A percentile compares a stretch with the other conserved stretches of the same genome.
These are phyloP conservation scores for Abrus precatorius DNA, from an alignment of 306 rosid genomes.

Conservation along the genomic window DNA sequence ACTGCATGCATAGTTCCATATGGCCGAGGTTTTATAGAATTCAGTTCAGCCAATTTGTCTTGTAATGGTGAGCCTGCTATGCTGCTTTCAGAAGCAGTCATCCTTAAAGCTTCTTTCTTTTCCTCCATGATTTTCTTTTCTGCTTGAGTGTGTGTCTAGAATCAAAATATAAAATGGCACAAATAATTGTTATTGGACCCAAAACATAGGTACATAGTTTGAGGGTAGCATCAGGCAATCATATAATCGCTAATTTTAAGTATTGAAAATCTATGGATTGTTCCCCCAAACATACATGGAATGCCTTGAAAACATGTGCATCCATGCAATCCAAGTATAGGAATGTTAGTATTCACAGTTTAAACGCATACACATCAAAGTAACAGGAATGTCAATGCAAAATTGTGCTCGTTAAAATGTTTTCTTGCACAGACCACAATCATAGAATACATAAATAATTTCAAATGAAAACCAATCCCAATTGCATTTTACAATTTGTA, in stretches of 20 bases:
- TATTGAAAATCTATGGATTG: neutral
- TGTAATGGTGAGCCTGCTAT: slow-evolving; percentile 48
- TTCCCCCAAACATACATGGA: neutral
- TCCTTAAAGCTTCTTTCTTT: slow-evolving; percentile 64
- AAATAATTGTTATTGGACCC: slow-evolving; percentile 21
- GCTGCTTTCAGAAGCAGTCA: slow-evolving; percentile 61
- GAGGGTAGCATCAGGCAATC: slow-evolving; percentile 19
- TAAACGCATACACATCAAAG: no score
- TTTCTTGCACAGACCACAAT: neutral
- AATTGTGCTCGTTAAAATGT: neutral
- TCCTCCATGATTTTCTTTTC: slow-evolving; percentile 72
- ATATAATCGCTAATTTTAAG: neutral
- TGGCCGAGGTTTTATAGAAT: slow-evolving; percentile 55
- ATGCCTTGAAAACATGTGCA: neutral
- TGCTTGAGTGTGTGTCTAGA: slow-evolving; percentile 82
- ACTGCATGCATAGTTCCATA: slow-evolving; percentile 66
- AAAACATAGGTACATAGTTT: slow-evolving; percentile 18
- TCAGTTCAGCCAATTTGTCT: slow-evolving; percentile 55
- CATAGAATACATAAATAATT: slow-evolving; percentile 8
- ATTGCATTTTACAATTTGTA: slow-evolving; percentile 26
- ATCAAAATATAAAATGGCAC: slow-evolving; percentile 44
- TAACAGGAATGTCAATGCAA: neutral
- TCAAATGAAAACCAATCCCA: slow-evolving; percentile 30
- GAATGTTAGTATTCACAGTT: neutral
- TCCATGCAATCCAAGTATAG: neutral